phyloP scores from a whole-genome alignment of 1,139 yeast species.

The Saccharomyces hybrid region DNA sequence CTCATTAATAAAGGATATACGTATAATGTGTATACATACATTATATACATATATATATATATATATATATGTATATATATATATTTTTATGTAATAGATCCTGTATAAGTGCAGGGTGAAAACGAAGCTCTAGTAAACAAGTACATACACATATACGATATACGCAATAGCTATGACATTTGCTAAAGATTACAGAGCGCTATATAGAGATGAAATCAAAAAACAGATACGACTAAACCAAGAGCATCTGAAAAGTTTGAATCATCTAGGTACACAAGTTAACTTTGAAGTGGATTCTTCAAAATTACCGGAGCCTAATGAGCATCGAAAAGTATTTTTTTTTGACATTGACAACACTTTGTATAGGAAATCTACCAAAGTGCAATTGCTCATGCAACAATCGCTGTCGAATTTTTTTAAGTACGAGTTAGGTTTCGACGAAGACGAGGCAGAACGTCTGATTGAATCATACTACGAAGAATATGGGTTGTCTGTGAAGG shows the following conservation, averaged over 20 bases:
- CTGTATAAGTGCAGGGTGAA: not conserved
- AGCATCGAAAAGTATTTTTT: constrained; percentile 47
- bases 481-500: constrained; percentile 90
- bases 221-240: constrained; percentile 26
- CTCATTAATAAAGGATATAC: not conserved
- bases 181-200: constrained; percentile 2
- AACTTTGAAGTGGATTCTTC: constrained; percentile 20
- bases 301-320: constrained; percentile 17
- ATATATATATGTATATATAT: not conserved
- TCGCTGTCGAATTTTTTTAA: constrained; percentile 78
- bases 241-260: constrained; percentile 26
- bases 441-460: constrained; percentile 64
- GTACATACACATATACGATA: not conserved
- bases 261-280: constrained; percentile 30
- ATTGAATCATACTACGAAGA: constrained; percentile 72
- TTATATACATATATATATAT: no score
- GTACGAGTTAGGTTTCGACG: constrained; percentile 47
- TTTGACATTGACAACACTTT: constrained; percentile 92
- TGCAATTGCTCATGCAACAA: constrained; percentile 81
- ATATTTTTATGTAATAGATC: not conserved
- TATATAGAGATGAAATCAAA: constrained; percentile 20
- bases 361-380: constrained; percentile 62
- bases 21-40: not conserved
- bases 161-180: constrained; percentile 1
- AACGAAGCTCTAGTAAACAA: not conserved